Percentiles rank a stretch among this genome's conserved stretches.
phyloP scores from a whole-genome alignment of 2,329 filamentous ascomycete species.

The Chrysoporthe austroafricana region DNA sequence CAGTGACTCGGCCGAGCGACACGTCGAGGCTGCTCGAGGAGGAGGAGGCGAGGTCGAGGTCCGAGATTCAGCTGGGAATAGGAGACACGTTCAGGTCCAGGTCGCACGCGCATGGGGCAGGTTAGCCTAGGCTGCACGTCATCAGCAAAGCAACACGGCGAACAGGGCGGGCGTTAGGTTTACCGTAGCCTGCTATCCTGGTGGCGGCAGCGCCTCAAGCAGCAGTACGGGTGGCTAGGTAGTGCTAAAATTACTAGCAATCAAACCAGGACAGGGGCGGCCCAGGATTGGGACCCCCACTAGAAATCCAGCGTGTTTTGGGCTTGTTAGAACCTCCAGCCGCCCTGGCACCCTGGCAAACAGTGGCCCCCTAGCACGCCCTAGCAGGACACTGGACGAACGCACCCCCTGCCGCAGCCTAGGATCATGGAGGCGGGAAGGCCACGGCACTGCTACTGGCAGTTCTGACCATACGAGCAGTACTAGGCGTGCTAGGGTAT shows the following conservation, averaged over 20 bases:
- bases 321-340: neutral
- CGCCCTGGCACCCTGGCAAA: too few species aligned
- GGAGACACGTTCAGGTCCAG: conserved; percentile 7
- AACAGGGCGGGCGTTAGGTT: neutral
- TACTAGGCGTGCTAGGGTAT: too few species aligned
- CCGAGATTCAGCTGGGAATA: neutral
- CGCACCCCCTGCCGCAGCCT: neutral
- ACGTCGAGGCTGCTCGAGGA: neutral
- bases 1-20: conserved; percentile 6
- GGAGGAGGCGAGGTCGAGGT: conserved; percentile 1
- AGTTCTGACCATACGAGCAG: too few species aligned
- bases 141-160: conserved; percentile 16
- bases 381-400: neutral
- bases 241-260: conserved; percentile 4
- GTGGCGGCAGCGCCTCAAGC: neutral
- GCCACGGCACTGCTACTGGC: neutral
- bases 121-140: conserved; percentile 29
- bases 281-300: neutral
- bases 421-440: neutral
- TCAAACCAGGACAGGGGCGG: neutral
- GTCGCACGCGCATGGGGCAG: conserved; percentile 11
- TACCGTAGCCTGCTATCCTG: neutral
- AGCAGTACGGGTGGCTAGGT: neutral
- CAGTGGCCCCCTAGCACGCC: too few species aligned
- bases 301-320: neutral